phyloP scores from a whole-genome alignment of 2,329 filamentous ascomycete species.

The Didymella lethalis region DNA sequence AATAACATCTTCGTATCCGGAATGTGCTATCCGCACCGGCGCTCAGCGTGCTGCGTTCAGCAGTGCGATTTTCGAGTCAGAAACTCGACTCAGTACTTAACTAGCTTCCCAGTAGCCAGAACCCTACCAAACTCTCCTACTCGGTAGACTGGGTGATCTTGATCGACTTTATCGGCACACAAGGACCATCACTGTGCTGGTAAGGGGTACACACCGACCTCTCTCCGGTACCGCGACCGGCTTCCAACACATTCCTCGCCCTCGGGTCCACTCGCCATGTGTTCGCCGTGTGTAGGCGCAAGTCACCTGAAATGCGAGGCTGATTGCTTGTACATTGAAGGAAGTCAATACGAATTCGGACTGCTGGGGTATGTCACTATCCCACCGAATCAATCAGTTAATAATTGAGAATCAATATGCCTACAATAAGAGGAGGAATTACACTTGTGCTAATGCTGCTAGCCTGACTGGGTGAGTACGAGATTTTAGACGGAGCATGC shows the following conservation, averaged over 20 bases:
- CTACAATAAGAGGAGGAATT: background rate
- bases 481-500: background rate
- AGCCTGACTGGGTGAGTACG: background rate
- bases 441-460: background rate
- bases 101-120: background rate
- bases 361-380: background rate
- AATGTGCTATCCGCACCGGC: background rate
- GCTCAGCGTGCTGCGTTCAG: background rate
- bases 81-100: no score
- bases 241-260: background rate
- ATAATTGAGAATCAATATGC: background rate
- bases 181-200: background rate
- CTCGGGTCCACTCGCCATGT: background rate
- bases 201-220: background rate
- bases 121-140: background rate
- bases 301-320: constrained; percentile 10
- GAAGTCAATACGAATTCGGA: background rate
- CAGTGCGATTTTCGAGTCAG: background rate
- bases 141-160: background rate
- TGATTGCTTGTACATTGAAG: background rate
- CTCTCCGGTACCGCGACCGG: background rate
- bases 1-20: background rate
- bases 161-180: background rate
- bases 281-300: background rate
- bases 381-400: background rate